These are phyloP conservation scores for Scortechinia acanthostroma DNA, from an alignment of 2,329 filamentous ascomycete genomes.

Conservation along the genomic window DNA sequence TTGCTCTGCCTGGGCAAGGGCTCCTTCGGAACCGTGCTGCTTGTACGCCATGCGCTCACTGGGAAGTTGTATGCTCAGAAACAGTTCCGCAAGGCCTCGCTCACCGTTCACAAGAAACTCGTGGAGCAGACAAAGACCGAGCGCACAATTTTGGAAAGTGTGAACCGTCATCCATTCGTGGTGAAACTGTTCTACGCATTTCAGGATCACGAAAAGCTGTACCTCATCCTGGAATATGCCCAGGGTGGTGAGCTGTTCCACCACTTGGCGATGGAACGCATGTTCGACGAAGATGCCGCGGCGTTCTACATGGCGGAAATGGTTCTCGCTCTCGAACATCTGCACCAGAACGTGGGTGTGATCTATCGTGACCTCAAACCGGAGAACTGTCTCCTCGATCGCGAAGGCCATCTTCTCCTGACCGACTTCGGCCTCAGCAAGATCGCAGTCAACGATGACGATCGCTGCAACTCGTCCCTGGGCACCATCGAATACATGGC, in stretches of 20 bases:
- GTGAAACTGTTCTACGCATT: constrained; percentile 98
- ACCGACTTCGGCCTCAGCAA: constrained; percentile 97
- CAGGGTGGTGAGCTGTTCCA: constrained; percentile 94
- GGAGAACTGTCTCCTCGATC: constrained; percentile 90
- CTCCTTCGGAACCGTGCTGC: constrained; percentile 85
- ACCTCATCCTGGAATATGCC: constrained; percentile 94
- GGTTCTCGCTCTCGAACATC: constrained; percentile 84
- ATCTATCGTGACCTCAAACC: constrained; percentile 96
- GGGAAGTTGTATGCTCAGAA: constrained; percentile 94
- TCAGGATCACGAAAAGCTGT: constrained; percentile 94
- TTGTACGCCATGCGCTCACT: constrained; percentile 83
- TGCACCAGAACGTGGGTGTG: constrained; percentile 86
- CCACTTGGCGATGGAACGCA: constrained; percentile 86
- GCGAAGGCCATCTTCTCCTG: constrained; percentile 83
- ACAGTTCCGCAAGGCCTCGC: constrained; percentile 93
- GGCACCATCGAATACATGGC: constrained; percentile 99
- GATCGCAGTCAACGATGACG: constrained; percentile 69
- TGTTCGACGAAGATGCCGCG: constrained; percentile 83
- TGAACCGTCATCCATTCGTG: constrained; percentile 94
- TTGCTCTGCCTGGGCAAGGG: constrained; percentile 91
- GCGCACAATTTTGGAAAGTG: constrained; percentile 85
- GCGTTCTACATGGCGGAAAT: constrained; percentile 99
- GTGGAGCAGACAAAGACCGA: constrained; percentile 97
- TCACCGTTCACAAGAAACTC: constrained; percentile 90
- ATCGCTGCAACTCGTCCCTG: constrained; percentile 77